phyloP scores from a whole-genome alignment of 1,139 yeast genomes.

The Suhomyces ambrosiae region DNA sequence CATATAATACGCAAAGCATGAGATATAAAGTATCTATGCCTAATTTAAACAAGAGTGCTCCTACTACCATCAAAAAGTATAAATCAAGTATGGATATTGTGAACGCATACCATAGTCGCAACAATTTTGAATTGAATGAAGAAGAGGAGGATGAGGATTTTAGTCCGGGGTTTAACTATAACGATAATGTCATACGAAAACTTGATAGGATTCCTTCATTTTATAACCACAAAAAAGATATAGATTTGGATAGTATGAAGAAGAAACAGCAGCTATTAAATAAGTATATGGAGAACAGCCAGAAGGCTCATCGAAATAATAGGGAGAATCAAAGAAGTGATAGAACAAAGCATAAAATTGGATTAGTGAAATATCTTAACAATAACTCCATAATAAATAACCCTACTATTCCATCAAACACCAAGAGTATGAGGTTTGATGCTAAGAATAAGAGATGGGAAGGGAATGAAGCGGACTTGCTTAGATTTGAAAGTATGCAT shows the following conservation, averaged over 20 bases:
- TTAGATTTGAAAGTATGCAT: constrained; percentile 28
- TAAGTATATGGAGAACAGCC: constrained; percentile 29
- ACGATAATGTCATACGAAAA: constrained; percentile 38
- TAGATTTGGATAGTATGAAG: constrained; percentile 7
- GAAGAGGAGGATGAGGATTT: constrained; percentile 14
- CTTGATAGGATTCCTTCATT: constrained; percentile 49
- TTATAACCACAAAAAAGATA: constrained; percentile 22
- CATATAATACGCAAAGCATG: constrained; percentile 4
- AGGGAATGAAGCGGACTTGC: constrained; percentile 63
- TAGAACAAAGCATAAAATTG: constrained; percentile 25
- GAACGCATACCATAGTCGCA: constrained; percentile 11
- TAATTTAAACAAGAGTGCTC: constrained; percentile 19
- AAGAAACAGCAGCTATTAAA: constrained; percentile 30
- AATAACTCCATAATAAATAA: constrained; percentile 21
- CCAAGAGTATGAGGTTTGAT: constrained; percentile 53
- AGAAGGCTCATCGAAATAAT: constrained; percentile 9
- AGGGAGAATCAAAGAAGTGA: constrained; percentile 13
- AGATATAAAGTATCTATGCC: constrained; percentile 33
- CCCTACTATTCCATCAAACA: constrained; percentile 15
- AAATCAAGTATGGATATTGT: constrained; percentile 36
- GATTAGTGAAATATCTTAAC: constrained; percentile 37
- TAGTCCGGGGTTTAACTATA: constrained; percentile 32
- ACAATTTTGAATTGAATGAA: constrained; percentile 15
- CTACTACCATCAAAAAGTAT: constrained; percentile 26
- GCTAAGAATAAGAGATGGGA: constrained; percentile 60